Conservation (phyloP, 169 alveolate species). For the Plasmodium chabaudi region DNA sequence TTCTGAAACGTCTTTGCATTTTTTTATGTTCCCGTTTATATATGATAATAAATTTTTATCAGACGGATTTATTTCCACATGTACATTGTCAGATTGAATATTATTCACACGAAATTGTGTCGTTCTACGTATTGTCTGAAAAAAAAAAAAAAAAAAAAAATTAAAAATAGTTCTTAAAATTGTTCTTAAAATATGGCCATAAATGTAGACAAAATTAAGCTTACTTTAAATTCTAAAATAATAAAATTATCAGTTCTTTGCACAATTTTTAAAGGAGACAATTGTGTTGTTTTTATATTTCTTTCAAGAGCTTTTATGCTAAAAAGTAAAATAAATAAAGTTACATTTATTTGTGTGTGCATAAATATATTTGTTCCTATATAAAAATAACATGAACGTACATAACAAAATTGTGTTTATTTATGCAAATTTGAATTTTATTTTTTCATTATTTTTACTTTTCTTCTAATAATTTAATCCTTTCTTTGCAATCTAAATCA, state of each 20-base stretch:
- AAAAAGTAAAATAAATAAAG: slow-evolving; percentile 5
- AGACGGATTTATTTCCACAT: slow-evolving; percentile 64
- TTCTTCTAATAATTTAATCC: slow-evolving; percentile 61
- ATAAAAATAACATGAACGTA: background rate
- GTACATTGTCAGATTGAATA: slow-evolving; percentile 34
- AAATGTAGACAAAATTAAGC: no score
- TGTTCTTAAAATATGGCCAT: no score
- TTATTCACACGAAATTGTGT: slow-evolving; percentile 45
- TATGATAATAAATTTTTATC: slow-evolving; percentile 54
- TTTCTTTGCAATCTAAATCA: slow-evolving; percentile 58
- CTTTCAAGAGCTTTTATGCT: slow-evolving; percentile 66
- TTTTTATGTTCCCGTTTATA: slow-evolving; percentile 52
- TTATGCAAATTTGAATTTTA: no score
- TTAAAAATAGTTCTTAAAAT: slow-evolving; percentile 3
- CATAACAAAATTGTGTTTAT: background rate
- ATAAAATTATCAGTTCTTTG: slow-evolving; percentile 51
- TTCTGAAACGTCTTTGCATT: slow-evolving; percentile 72
- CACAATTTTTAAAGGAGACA: slow-evolving; percentile 60
- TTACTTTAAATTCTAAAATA: slow-evolving; percentile 64
- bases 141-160: background rate
- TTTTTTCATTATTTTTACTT: slow-evolving; percentile 11
- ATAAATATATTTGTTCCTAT: background rate
- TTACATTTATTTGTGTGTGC: background rate
- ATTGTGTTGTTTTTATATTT: slow-evolving; percentile 71
- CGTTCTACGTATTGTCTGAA: slow-evolving; percentile 47